Base-by-base conservation (phyloP, 306 rosid species). In the Dryas drummondii region DNA sequence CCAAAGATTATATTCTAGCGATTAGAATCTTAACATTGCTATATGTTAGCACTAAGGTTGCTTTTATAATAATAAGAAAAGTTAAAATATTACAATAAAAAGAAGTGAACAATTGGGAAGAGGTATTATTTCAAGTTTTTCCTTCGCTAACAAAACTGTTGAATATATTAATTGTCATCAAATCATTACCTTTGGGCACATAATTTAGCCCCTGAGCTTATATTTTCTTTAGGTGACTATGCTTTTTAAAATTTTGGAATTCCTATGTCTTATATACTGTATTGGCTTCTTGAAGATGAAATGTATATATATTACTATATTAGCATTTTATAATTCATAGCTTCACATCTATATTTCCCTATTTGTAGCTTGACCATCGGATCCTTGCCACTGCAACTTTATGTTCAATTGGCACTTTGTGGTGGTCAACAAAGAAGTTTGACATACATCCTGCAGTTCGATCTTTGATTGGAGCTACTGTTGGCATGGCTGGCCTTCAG, bases 401-500 rank as follows among this genome's bases (percentile, higher is more conserved):
- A 65, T 4, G 81, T 64, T 84, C 97, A 52, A 82, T 94, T 19
- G 86, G 89, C 2, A 41, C 88, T 66, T 76, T 94, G 44, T 91
- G 97, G 97, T 82, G 79, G 92, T 80, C 83, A 57, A 86, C 98
- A 14, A 88, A 94, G 22, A 19, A 19, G 0, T 19, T 19, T 19
- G 22, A 19, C 22, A 19, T 19, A 19, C 22, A 19, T 19, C 22
- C 22, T 19, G 22, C 22, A 19, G 22, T 19, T 19, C 22, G 22
- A 19, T 19, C 22, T 19, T 72, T 90, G 77, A 81, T 90, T 5
- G 91, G 91, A 77, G 78, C 86, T 17, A 71, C 85, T 1, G 45
- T 78, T 22, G 97, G 97, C 86, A 91, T 91, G 94, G 87, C 96
- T 46, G 84, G 80, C 69, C 88, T 94, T 81, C 98, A 91, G 93